These are phyloP conservation scores for Kodamaea ohmeri DNA, from an alignment of 1,139 yeast species.

Conservation along the genomic window DNA sequence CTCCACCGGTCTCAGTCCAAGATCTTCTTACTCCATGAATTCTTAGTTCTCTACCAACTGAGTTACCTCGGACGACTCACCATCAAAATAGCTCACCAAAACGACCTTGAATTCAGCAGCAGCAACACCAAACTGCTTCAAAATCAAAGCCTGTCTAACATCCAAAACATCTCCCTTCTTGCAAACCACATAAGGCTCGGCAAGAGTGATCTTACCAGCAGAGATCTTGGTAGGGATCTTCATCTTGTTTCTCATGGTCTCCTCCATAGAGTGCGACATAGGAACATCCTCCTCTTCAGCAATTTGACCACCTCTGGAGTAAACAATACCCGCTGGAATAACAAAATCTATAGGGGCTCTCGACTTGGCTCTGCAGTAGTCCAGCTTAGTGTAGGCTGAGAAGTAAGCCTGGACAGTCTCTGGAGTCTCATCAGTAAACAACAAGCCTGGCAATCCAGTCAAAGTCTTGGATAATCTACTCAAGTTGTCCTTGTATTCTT, in stretches of 20 bases:
- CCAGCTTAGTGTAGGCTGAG: constrained; percentile 70
- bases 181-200: constrained; percentile 78
- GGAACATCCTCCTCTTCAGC: constrained; percentile 92
- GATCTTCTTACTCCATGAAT: not conserved
- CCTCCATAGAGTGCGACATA: constrained; percentile 93
- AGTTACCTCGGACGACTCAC: constrained; percentile 41
- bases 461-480: constrained; percentile 59
- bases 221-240: constrained; percentile 91
- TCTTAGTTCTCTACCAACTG: constrained; percentile 1
- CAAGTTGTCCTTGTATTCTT: constrained; percentile 85
- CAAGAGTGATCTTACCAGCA: constrained; percentile 79
- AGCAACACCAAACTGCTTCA: constrained; percentile 95
- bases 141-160: constrained; percentile 85
- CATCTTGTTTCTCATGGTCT: constrained; percentile 80
- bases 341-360: constrained; percentile 78
- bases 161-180: constrained; percentile 75
- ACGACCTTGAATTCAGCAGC: constrained; percentile 86
- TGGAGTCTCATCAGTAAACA: constrained; percentile 84
- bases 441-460: constrained; percentile 78
- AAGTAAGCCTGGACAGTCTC: constrained; percentile 85
- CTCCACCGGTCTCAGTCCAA: not conserved
- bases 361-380: constrained; percentile 87
- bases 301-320: constrained; percentile 93
- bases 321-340: constrained; percentile 86
- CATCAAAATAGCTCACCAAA: constrained; percentile 72